Conservation (phyloP, 345 rosid species). For the Camelina laxa region DNA sequence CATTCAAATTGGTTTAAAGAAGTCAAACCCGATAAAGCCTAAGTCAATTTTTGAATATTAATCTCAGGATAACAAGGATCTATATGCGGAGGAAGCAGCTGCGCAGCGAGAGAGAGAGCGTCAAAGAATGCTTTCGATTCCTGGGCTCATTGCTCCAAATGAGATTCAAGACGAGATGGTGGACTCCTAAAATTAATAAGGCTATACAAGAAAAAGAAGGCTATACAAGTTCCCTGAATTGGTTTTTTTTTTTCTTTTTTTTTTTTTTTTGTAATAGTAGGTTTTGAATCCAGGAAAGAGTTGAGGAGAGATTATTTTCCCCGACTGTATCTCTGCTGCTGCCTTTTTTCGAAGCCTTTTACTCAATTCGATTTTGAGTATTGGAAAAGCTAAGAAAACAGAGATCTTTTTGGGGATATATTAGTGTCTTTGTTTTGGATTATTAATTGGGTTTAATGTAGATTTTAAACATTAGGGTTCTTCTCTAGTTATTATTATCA, state of each 20-base stretch:
- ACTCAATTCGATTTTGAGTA: conserved; percentile 25
- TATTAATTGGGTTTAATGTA: conserved; percentile 32
- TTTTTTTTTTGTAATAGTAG: conserved; percentile 19
- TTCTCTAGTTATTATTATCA: conserved; percentile 16
- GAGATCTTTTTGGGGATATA: conserved; percentile 23
- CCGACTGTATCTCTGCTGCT: background rate
- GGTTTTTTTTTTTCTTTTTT: background rate
- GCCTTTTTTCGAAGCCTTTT: conserved; percentile 11
- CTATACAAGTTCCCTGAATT: conserved; percentile 6
- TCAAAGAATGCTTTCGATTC: conserved; percentile 77
- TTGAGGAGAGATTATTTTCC: conserved; percentile 22
- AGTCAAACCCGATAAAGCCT: background rate
- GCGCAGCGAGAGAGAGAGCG: conserved; percentile 74
- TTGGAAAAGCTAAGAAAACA: conserved; percentile 30
- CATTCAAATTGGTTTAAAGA: conserved; percentile 9
- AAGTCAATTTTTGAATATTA: background rate
- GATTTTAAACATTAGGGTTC: conserved; percentile 33
- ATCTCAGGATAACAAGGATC: conserved; percentile 80
- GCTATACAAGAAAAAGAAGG: background rate
- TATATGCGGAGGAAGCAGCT: conserved; percentile 84
- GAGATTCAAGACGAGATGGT: conserved; percentile 85
- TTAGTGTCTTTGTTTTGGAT: conserved; percentile 24
- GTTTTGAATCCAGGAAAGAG: conserved; percentile 19
- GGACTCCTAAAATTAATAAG: conserved; percentile 54
- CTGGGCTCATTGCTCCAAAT: conserved; percentile 83